Evolutionary conservation across 768 basidiomycete genomes (phyloP), one percentile per base, ranked within the genome.

Genomic region (Pleurotus ostreatus): DNA sequence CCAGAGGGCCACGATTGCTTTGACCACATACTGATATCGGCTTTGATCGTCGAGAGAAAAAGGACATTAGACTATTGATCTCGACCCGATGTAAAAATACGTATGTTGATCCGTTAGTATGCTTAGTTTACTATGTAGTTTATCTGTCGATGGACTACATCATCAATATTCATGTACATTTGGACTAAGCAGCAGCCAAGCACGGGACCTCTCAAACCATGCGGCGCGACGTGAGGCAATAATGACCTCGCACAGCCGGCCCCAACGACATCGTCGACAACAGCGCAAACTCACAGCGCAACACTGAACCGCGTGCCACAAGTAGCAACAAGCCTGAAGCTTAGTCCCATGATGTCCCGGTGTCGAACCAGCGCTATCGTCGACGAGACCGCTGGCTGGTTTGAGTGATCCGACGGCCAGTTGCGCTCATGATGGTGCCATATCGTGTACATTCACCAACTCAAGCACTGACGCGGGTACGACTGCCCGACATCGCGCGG

Each of bases 1-100:
- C 76, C 78, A 0, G 70, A 73, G 54, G 78, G 76, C 2, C 75
- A 78, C 55, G 70, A 69, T 49, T 65, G 66, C 39, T 71, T 80
- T 58, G 78, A 78, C 56, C 74, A 79, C 49, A 77, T 79, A 41
- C 58, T 79, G 1, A 53, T 79, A 5, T 78, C 76, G 2, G 74
- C 75, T 2, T 60, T 80, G 23, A 68, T 78, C 8, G 67, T 78
- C 1, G 73, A 77, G 56, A 61, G 77, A 44, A 77, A 77, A 65
- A 59, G 74, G 57, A 69, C 64, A 9, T 40, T 55, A 25, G 41
- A 44, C 12, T 46, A 45, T 26, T 55, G 23, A 38, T n/a, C 26
- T 16, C 18, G 26, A 16, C 4, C 49, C 26, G 8, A 9, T 11
- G 30, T 34, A 30, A 30, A 30, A 30, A 30, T 30, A 20, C 20